phyloP scores from a whole-genome alignment of 1,284 basidiomycete species.

The Stygiomarasmius scandens region DNA sequence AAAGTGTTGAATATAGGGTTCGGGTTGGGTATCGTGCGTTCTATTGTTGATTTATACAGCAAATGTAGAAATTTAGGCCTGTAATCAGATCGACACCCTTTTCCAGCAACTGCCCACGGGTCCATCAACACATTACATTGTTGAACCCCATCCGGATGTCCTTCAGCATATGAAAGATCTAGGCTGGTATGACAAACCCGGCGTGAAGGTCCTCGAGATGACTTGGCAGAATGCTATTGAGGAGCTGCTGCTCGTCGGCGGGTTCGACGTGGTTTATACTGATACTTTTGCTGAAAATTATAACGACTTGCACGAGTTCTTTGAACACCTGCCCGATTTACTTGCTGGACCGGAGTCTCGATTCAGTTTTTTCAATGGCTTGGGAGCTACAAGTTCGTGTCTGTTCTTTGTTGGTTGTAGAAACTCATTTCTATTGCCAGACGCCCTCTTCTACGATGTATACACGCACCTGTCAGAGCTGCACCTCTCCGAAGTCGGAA shows the following conservation, averaged over 20 bases:
- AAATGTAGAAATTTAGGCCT: constrained; percentile 5
- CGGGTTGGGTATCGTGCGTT: constrained; percentile 88
- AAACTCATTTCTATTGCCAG: constrained; percentile 46
- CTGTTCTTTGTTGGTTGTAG: constrained; percentile 11
- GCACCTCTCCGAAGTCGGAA: constrained; percentile 82
- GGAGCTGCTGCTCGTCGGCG: constrained; percentile 57
- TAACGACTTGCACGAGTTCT: constrained; percentile 80
- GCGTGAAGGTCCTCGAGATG: constrained; percentile 85
- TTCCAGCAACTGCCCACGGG: constrained; percentile 71
- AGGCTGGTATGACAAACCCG: constrained; percentile 79
- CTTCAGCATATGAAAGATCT: constrained; percentile 71
- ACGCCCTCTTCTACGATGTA: constrained; percentile 88
- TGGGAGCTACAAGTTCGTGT: constrained; percentile 87
- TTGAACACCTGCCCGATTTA: constrained; percentile 81
- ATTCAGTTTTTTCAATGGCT: constrained; percentile 97
- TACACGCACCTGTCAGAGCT: constrained; percentile 87
- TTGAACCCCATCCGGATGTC: constrained; percentile 95
- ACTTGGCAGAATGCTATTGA: constrained; percentile 85
- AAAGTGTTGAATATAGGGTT: constrained; percentile 91
- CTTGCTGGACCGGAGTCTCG: constrained; percentile 76
- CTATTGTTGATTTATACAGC: not conserved
- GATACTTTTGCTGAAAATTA: constrained; percentile 96
- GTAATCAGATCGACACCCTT: constrained; percentile 79
- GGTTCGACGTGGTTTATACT: constrained; percentile 92
- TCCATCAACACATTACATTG: constrained; percentile 83